These are phyloP conservation scores for Pythium scleroteichum DNA, from an alignment of 352 stramenopile genomes.

Conservation along the genomic window DNA sequence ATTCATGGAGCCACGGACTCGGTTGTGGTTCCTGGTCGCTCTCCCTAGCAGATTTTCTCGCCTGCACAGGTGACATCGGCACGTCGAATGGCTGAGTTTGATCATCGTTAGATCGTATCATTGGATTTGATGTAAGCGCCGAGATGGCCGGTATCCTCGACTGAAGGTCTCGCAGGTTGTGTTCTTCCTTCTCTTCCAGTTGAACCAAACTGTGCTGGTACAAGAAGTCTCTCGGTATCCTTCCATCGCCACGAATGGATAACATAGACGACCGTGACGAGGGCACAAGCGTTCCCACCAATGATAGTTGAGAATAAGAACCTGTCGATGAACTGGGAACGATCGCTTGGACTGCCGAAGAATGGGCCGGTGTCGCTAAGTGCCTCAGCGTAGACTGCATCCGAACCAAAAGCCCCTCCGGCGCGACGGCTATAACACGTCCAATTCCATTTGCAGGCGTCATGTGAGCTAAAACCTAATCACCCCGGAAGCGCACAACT, in stretches of 20 bases:
- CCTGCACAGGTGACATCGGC: conserved; percentile 11
- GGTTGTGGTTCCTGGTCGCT: not conserved
- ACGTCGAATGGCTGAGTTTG: conserved; percentile 10
- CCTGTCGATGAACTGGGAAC: not conserved
- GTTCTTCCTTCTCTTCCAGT: conserved; percentile 24
- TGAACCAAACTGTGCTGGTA: conserved; percentile 34
- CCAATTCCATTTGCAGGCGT: not conserved
- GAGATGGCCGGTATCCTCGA: conserved; percentile 29
- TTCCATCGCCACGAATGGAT: not conserved
- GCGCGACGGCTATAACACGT: not conserved
- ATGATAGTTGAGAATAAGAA: not conserved
- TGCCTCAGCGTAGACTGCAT: conserved; percentile 26
- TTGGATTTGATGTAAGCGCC: not conserved
- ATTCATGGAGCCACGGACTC: conserved; percentile 37
- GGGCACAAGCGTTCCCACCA: not conserved
- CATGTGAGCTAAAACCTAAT: conserved; percentile 15
- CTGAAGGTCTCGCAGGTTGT: conserved; percentile 29
- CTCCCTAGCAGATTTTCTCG: not conserved
- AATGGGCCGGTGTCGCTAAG: conserved; percentile 1
- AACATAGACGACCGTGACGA: not conserved
- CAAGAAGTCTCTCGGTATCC: conserved; percentile 27
- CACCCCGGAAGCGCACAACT: not conserved
- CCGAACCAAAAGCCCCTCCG: conserved; percentile 13
- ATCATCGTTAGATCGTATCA: conserved; percentile 1
- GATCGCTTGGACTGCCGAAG: not conserved